Percentiles rank a stretch among this genome's conserved stretches.
Evolutionary conservation across 2,329 filamentous ascomycete genomes (phyloP).

Genomic region (Aquanectria penicillioides): DNA sequence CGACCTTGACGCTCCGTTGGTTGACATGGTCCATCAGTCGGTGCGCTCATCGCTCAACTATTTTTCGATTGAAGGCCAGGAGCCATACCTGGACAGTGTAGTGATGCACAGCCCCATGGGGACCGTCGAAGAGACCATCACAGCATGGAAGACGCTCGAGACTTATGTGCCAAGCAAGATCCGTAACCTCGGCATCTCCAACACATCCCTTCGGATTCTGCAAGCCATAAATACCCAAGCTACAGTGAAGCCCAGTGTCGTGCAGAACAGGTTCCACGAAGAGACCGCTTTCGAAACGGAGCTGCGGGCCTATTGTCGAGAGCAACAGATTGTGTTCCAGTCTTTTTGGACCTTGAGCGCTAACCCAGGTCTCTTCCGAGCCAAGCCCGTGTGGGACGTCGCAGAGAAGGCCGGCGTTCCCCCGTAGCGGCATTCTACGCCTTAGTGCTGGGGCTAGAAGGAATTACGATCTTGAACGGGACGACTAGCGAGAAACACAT

Average conservation of each 20-base stretch:
- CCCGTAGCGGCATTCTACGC: conserved; percentile 57
- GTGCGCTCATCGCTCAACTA: conserved; percentile 73
- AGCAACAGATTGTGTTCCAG: conserved; percentile 57
- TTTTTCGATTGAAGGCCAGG: conserved; percentile 57
- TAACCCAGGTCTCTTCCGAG: conserved; percentile 52
- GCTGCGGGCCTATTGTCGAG: conserved; percentile 64
- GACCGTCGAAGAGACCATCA: conserved; percentile 59
- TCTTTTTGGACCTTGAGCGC: conserved; percentile 65
- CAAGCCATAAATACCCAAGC: conserved; percentile 59
- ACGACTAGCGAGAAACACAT: conserved; percentile 59
- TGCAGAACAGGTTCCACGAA: conserved; percentile 80
- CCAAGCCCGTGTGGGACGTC: conserved; percentile 60
- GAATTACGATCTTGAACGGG: conserved; percentile 56
- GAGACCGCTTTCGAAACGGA: conserved; percentile 67
- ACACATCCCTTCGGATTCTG: conserved; percentile 70
- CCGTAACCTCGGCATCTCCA: conserved; percentile 78
- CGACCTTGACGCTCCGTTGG: conserved; percentile 64
- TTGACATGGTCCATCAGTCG: conserved; percentile 73
- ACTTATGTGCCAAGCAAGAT: conserved; percentile 72
- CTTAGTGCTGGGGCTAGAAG: conserved; percentile 58
- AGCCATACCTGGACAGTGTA: conserved; percentile 74
- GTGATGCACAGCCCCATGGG: conserved; percentile 73
- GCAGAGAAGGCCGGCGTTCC: conserved; percentile 52
- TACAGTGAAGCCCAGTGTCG: conserved; percentile 61
- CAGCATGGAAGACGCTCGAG: conserved; percentile 74